Evolutionary conservation across 225 moss, liverwort and hornwort species (phyloP), one percentile per base, ranked within the genome.

Genomic region (Antitrichia curtipendula): DNA sequence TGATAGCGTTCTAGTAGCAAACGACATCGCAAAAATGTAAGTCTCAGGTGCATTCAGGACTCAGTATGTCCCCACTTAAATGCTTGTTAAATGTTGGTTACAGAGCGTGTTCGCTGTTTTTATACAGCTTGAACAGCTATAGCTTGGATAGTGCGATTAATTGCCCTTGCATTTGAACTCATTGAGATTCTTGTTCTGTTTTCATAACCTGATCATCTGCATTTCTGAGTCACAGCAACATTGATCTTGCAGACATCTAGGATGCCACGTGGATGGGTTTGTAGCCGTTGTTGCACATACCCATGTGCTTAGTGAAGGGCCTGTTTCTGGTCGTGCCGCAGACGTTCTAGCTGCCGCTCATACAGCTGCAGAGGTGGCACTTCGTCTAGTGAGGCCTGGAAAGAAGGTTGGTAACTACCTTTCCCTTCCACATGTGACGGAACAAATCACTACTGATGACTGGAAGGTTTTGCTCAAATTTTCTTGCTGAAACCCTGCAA

Each of bases 251-350:
- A 98, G 98, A 82, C 95, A 98, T 88, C 84, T 98, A 61, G 98
- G 97, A 56, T 97, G 97, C 88, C 98, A 98, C 87, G 95, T 98
- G 69, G 98, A 98, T 91, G 98, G 98, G 28, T 98, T 98, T 89
- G 97, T 96, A 23, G 92, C 98, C 38, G 98, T 98, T 54, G 98
- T 97, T 38, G 98, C 96, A 59, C 98, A 99, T 81, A 97, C 98
- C 57, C 97, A 97, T 90, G 95, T 95, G 86, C 91, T 99, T 68
- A 92, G 93, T 90, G 95, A 97, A 66, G 98, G 98, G 50, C 95
- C 95, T 62, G 96, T 97, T 38, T 94, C 95, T 70, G 97, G 98
- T 77, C 95, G 96, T 86, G 97, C 96, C n/a, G 96, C 98, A 32
- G 98, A 98, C 81, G 98, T 98, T 31, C 89, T 98, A 58, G 96